Base-by-base conservation (phyloP, 208 protist genomes). In the Trypanosoma platydactyli region DNA sequence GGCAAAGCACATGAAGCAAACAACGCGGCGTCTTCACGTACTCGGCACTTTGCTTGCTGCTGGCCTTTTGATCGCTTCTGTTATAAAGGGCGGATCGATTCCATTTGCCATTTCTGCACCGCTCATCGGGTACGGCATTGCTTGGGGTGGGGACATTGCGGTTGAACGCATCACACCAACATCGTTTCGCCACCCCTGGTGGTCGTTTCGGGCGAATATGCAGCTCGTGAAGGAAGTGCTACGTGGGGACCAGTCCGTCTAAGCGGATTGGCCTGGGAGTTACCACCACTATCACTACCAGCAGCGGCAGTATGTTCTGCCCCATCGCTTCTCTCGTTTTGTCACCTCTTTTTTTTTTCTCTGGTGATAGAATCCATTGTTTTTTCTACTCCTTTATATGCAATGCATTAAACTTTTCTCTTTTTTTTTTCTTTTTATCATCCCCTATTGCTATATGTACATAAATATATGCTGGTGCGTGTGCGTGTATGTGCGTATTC, bases 151-250 rank as follows among this genome's bases (percentile, higher is more conserved):
- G 5, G 84, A 90, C 46, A 0, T 68, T 38, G 24, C 68, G 13
- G 59, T 87, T 13, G 75, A 84, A 66, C 33, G 62, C 18, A 64
- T 68, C 56, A 66, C 63, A 40, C 84, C 84, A 35, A 83, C 84
- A 13, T 77, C 75, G 3, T 76, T 85, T 44, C 71, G 69, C 51
- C 49, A 87, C 63, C 84, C 84, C 13, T 58, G 77, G 58, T 90
- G 80, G 76, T 85, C 84, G 5, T 59, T 81, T 11, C 42, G 52
- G 29, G 68, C 84, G 1, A 77, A 90, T 71, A 83, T 84, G 64
- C 68, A 77, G 46, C 81, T 90, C 68, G 55, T 83, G 18, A 61
- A 70, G 48, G 46, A 65, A 45, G 78, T 87, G 65, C 24, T 90
- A 13, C 71, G 57, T 35, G 79, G 79, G n/a, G 68, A 83, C 9